Evolutionary conservation across 1,284 basidiomycete genomes (phyloP).

Genomic region (Calocybe gambosa): DNA sequence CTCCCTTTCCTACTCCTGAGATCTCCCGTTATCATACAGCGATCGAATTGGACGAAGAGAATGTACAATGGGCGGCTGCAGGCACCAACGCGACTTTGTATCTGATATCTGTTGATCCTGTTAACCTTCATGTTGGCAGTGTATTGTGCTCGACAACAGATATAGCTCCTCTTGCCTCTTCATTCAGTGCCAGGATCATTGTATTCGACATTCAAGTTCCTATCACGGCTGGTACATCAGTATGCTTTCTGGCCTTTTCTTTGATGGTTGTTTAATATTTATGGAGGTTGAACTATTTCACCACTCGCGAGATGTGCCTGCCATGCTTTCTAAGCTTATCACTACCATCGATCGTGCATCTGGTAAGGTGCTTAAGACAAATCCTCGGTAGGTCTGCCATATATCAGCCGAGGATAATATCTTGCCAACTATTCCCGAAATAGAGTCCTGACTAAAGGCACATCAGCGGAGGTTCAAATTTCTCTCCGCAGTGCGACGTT

Average conservation of each 20-base stretch:
- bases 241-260: slow-evolving; percentile 30
- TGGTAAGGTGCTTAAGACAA: slow-evolving; percentile 71
- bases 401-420: background rate
- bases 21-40: slow-evolving; percentile 38
- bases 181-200: slow-evolving; percentile 85
- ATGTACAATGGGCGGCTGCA: slow-evolving; percentile 82
- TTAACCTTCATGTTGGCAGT: slow-evolving; percentile 82
- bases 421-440: background rate
- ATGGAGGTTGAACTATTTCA: slow-evolving; percentile 86
- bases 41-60: slow-evolving; percentile 81
- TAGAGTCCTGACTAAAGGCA: slow-evolving; percentile 80
- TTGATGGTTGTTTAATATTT: background rate
- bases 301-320: slow-evolving; percentile 89
- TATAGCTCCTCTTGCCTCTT: slow-evolving; percentile 68
- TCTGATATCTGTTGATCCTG: slow-evolving; percentile 79
- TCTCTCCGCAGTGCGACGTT: slow-evolving; percentile 56
- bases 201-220: slow-evolving; percentile 92
- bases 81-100: slow-evolving; percentile 87
- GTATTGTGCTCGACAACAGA: slow-evolving; percentile 78
- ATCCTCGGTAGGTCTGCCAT: slow-evolving; percentile 60
- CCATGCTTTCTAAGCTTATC: slow-evolving; percentile 76
- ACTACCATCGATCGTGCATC: slow-evolving; percentile 74
- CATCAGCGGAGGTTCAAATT: slow-evolving; percentile 83
- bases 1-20: background rate
- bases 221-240: slow-evolving; percentile 82